A percentile compares a stretch with the other conserved stretches of the same genome.
Evolutionary conservation across 805 yeast genomes (phyloP).

Genomic region (Pichia rugopelliculosa): DNA sequence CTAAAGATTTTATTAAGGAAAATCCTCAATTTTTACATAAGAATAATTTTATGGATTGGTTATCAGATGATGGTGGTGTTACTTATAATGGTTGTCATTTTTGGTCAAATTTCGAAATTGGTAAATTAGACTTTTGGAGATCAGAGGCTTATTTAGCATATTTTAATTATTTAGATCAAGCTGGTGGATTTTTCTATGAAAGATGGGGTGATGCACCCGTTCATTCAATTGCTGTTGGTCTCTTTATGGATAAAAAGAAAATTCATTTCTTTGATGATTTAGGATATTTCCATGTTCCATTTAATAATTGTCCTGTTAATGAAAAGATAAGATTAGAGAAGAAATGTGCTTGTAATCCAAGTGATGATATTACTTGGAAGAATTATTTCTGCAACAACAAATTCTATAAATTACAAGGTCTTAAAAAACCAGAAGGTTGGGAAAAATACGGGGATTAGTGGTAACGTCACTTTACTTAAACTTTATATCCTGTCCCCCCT

Average conservation of each 20-base stretch:
- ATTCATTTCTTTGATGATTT: slow-evolving; percentile 79
- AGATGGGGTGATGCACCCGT: slow-evolving; percentile 96
- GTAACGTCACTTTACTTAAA: neutral
- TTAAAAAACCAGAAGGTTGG: slow-evolving; percentile 66
- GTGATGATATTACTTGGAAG: slow-evolving; percentile 70
- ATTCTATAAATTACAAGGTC: slow-evolving; percentile 47
- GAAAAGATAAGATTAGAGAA: slow-evolving; percentile 45
- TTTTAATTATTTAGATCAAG: slow-evolving; percentile 65
- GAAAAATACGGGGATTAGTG: slow-evolving; percentile 42
- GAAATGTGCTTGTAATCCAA: slow-evolving; percentile 69
- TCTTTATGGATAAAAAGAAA: slow-evolving; percentile 62
- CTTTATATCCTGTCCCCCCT: neutral
- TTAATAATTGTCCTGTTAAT: slow-evolving; percentile 73
- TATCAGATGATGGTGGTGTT: slow-evolving; percentile 62
- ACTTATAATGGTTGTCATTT: slow-evolving; percentile 78
- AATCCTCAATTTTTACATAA: slow-evolving; percentile 54
- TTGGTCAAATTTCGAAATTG: slow-evolving; percentile 90
- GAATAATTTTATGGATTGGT: slow-evolving; percentile 60
- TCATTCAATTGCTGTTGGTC: slow-evolving; percentile 79
- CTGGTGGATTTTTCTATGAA: slow-evolving; percentile 90
- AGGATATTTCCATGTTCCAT: slow-evolving; percentile 81
- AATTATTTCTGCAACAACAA: slow-evolving; percentile 65
- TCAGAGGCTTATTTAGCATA: slow-evolving; percentile 60
- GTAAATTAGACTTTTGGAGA: slow-evolving; percentile 68
- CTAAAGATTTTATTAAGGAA: slow-evolving; percentile 50